Evolutionary conservation across 164 flowering plant species (phyloP).

Genomic region (Vitis rupestris): DNA sequence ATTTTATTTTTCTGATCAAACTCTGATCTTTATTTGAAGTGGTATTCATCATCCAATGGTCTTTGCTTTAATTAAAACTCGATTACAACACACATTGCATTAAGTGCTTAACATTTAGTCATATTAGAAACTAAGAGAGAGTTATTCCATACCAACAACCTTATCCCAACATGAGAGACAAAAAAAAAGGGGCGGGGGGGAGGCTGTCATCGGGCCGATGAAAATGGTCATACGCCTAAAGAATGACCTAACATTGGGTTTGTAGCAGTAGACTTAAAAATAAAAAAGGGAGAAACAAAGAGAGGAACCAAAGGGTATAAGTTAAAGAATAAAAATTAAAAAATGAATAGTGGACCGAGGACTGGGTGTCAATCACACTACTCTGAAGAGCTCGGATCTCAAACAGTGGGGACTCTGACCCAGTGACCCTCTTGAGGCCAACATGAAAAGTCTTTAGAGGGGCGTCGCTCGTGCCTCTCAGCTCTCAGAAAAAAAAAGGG

Average conservation of each 20-base stretch:
- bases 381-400: constrained; percentile 40
- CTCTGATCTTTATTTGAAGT: too few relatives aligned
- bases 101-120: too few relatives aligned
- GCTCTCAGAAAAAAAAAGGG: neutral
- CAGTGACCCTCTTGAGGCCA: constrained; percentile 5
- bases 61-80: too few relatives aligned
- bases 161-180: too few relatives aligned
- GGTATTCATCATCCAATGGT: too few relatives aligned
- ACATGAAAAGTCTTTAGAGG: constrained; percentile 1
- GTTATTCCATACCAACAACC: too few relatives aligned
- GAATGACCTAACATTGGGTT: constrained; percentile 12
- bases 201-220: too few relatives aligned
- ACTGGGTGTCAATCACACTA: constrained; percentile 14
- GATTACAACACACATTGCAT: too few relatives aligned
- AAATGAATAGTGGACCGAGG: neutral
- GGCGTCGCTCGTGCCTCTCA: constrained; percentile 10
- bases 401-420: constrained; percentile 19
- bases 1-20: too few relatives aligned
- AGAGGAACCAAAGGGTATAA: neutral
- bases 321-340: neutral
- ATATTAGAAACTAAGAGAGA: too few relatives aligned
- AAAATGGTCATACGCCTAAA: neutral
- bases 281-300: constrained; percentile 1
- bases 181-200: too few relatives aligned
- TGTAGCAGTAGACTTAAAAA: constrained; percentile 5